Percentiles rank a stretch among this genome's conserved stretches.
These are phyloP conservation scores for Gonapodya prolifera DNA, from an alignment of 192 early-diverging fungal species.

Conservation along the genomic window DNA sequence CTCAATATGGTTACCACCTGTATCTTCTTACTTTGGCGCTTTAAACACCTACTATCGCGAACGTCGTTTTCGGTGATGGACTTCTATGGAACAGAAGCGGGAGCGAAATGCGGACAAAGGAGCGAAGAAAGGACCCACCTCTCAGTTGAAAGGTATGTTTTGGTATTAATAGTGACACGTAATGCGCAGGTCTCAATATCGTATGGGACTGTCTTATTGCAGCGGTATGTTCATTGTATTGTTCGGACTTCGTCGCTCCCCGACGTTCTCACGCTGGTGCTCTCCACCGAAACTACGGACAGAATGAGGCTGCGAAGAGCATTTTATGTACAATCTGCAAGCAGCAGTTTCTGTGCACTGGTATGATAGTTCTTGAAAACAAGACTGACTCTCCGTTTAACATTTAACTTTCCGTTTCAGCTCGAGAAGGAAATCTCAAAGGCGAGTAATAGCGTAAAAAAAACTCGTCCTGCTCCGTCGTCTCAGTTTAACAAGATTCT, in stretches of 20 bases:
- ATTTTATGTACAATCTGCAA: constrained; percentile 65
- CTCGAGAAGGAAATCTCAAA: constrained; percentile 23
- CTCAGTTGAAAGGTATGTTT: constrained; percentile 51
- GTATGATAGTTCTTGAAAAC: constrained; percentile 29
- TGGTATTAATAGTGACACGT: not conserved
- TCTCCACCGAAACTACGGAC: not conserved
- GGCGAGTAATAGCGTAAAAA: constrained; percentile 12
- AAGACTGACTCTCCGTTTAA: not conserved
- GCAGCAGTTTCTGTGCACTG: constrained; percentile 72
- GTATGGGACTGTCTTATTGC: not conserved
- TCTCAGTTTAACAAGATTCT: constrained; percentile 15
- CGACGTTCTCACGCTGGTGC: not conserved
- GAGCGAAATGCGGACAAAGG: constrained; percentile 48
- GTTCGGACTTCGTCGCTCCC: not conserved
- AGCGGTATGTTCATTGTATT: not conserved
- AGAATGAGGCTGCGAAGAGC: constrained; percentile 72
- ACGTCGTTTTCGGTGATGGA: too few species aligned
- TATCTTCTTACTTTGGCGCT: not conserved
- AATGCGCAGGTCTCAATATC: not conserved
- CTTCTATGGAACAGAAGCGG: constrained; percentile 35
- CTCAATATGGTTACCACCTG: not conserved
- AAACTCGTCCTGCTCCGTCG: not conserved
- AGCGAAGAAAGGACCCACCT: constrained; percentile 24
- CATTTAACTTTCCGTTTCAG: not conserved
- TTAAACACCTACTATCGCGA: not conserved